These are phyloP conservation scores for Gaultheria prostrata DNA, from an alignment of 148 eudicot genomes.

Conservation along the genomic window DNA sequence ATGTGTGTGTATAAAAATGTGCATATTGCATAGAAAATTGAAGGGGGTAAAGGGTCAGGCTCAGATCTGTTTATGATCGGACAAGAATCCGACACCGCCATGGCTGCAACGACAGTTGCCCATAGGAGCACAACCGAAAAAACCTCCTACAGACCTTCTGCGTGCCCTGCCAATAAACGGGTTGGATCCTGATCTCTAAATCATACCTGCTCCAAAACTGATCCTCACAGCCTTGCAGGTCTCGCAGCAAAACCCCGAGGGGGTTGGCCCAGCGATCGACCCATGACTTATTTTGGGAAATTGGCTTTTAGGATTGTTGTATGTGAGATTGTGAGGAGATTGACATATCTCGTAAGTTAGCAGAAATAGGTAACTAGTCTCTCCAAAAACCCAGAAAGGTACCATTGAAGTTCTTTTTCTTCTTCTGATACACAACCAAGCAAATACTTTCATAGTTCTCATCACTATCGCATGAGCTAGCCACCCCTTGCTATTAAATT, in stretches of 20 bases:
- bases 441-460: too few species aligned
- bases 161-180: background rate
- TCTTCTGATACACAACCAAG: too few species aligned
- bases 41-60: background rate
- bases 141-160: background rate
- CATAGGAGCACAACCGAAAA: background rate
- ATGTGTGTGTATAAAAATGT: background rate
- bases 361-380: too few species aligned
- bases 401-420: too few species aligned
- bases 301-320: background rate
- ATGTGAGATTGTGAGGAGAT: too few species aligned
- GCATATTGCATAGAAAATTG: background rate
- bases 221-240: background rate
- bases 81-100: background rate
- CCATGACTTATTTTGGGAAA: background rate
- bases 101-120: constrained; percentile 5
- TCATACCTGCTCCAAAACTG: background rate
- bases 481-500: too few species aligned
- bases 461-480: too few species aligned
- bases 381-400: too few species aligned
- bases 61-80: background rate
- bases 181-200: background rate
- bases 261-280: background rate
- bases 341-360: background rate
- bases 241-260: background rate